A percentile compares a stretch with the other conserved stretches of the same genome.
phyloP scores from a whole-genome alignment of 2,329 filamentous ascomycete genomes.

The Sporothrix brasiliensis region DNA sequence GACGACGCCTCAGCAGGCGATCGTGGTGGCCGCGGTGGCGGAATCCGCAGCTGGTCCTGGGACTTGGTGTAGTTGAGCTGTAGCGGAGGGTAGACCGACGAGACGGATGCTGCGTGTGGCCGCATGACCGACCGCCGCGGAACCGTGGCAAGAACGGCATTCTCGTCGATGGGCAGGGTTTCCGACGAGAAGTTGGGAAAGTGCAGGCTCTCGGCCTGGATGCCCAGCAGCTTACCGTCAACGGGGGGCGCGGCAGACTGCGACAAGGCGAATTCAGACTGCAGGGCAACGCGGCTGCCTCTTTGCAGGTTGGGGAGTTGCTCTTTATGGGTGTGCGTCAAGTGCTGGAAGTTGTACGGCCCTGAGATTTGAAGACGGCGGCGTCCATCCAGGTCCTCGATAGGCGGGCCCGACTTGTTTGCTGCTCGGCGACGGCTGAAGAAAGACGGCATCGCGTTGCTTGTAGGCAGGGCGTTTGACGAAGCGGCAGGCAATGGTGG shows the following conservation, averaged over 20 bases:
- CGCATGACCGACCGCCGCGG: conserved; percentile 39
- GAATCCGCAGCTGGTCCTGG: conserved; percentile 53
- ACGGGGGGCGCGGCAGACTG: conserved; percentile 46
- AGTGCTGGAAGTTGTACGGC: conserved; percentile 69
- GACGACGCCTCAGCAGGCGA: conserved; percentile 48
- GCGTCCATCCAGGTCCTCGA: conserved; percentile 39
- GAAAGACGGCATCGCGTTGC: conserved; percentile 49
- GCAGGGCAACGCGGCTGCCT: conserved; percentile 48
- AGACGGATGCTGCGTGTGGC: conserved; percentile 40
- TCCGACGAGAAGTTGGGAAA: conserved; percentile 56
- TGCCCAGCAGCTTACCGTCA: conserved; percentile 44
- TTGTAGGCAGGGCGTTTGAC: conserved; percentile 40
- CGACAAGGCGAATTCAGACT: conserved; percentile 50
- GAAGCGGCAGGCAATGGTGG: conserved; percentile 38
- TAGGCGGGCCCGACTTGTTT: conserved; percentile 41
- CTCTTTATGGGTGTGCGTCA: conserved; percentile 60
- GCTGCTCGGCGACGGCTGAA: conserved; percentile 54
- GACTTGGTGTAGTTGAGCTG: conserved; percentile 52
- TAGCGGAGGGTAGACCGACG: conserved; percentile 35
- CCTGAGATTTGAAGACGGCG: conserved; percentile 60
- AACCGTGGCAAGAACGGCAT: conserved; percentile 30
- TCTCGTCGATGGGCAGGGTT: conserved; percentile 40
- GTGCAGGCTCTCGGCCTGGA: conserved; percentile 48
- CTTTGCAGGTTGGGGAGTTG: conserved; percentile 49
- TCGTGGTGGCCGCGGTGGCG: conserved; percentile 56